Evolutionary conservation across 768 basidiomycete species (phyloP).

Genomic region (Exidia glandulosa): DNA sequence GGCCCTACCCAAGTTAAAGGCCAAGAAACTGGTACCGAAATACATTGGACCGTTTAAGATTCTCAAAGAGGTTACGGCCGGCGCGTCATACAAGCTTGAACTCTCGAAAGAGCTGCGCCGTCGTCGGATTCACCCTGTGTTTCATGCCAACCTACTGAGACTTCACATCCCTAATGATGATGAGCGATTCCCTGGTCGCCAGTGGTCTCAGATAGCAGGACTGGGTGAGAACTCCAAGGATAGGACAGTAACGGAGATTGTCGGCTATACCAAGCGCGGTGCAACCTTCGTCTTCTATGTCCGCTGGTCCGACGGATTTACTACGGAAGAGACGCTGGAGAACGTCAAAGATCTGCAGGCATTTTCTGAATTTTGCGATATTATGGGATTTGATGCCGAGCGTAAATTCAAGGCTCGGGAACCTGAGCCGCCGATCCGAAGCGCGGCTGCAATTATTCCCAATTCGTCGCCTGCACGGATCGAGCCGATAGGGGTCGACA

Average conservation of each 20-base stretch:
- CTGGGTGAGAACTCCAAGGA: not conserved
- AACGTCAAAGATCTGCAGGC: slow-evolving; percentile 18
- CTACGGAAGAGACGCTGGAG: not conserved
- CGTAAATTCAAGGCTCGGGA: no score
- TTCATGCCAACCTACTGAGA: slow-evolving; percentile 6
- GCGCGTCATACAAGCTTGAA: slow-evolving; percentile 17
- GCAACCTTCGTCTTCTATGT: not conserved
- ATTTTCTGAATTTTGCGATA: slow-evolving; percentile 19
- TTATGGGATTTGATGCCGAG: slow-evolving; percentile 2
- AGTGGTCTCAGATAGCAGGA: not conserved
- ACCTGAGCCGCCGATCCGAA: no score
- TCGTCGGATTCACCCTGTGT: slow-evolving; percentile 6
- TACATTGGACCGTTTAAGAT: slow-evolving; percentile 9
- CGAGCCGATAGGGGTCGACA: no score
- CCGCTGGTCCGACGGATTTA: not conserved
- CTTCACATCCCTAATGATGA: slow-evolving; percentile 6
- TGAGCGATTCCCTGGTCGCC: slow-evolving; percentile 8
- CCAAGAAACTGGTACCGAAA: slow-evolving; percentile 7
- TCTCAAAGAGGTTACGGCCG: slow-evolving; percentile 1
- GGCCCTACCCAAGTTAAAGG: slow-evolving; percentile 4
- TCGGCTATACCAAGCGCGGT: not conserved
- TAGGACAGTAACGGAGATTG: not conserved
- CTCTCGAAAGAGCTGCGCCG: slow-evolving; percentile 17
- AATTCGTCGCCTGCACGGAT: no score
- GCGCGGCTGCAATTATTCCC: no score